phyloP scores from a whole-genome alignment of 371 early-diverging fungal genomes.

The Mucor sp. region DNA sequence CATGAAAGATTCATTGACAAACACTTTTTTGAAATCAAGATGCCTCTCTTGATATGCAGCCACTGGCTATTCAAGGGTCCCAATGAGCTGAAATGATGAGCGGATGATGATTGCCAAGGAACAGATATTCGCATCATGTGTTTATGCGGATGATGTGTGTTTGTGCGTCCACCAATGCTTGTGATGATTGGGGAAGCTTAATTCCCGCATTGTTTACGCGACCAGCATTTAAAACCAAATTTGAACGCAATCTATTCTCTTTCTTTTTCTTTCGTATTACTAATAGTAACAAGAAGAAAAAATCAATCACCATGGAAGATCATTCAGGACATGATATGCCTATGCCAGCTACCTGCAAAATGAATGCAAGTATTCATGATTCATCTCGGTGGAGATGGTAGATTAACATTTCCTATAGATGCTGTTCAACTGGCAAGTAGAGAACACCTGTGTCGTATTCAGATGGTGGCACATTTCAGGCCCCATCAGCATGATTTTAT shows the following conservation, averaged over 20 bases:
- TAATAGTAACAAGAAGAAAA: not conserved
- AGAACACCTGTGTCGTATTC: constrained; percentile 78
- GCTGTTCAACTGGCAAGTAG: constrained; percentile 79
- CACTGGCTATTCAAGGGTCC: not conserved
- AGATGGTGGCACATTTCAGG: constrained; percentile 75
- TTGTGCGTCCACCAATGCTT: not conserved
- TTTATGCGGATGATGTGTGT: not conserved
- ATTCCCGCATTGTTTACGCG: constrained; percentile 4
- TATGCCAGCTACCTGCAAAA: constrained; percentile 31
- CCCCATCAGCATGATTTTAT: constrained; percentile 46
- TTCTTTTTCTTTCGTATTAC: not conserved
- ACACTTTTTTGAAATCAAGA: no score
- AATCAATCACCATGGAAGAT: constrained; percentile 10
- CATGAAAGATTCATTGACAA: no score
- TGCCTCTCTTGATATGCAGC: not conserved
- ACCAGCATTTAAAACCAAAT: not conserved
- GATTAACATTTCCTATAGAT: constrained; percentile 49
- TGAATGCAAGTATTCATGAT: constrained; percentile 23
- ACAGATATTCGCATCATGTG: not conserved
- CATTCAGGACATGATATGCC: constrained; percentile 28
- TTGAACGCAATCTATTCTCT: not conserved
- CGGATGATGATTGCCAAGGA: not conserved
- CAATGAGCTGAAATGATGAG: not conserved
- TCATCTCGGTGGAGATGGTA: not conserved
- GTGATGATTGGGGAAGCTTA: not conserved